Base-by-base conservation (phyloP, 805 yeast species). In the Yamadazyma olivae region DNA sequence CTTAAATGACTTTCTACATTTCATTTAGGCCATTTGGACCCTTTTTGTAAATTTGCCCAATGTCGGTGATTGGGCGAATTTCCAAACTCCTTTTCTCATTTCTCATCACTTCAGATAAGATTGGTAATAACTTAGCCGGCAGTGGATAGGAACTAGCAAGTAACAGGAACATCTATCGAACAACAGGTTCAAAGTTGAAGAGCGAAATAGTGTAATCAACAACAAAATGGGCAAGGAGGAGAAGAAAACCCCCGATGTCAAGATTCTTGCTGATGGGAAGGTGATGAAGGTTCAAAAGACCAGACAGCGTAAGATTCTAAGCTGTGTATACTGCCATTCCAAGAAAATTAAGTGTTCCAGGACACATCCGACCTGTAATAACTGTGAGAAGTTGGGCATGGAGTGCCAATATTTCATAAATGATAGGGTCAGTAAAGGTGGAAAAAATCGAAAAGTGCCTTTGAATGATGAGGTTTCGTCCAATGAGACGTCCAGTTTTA, bases 331-430 rank as follows among this genome's bases (percentile, higher is more conserved):
- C 30, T 78, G 84, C 48, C 81, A 78, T 48, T 67, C 74, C 27
- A 77, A 75, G 54, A 80, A 79, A 56, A 71, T 79, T 40, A 77
- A 76, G 45, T 81, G 86, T 53, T 74, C 77, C n/a, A 68, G 80
- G 40, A 69, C 64, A 27, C 70, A 67, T 27, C 86, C 85, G 1
- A 58, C 71, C 12, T 81, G 86, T 49, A 59, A 64, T 18, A 69
- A 70, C 43, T 81, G 87, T 56, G 57, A 61, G 13, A 73, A 67
- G 38, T 55, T 69, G 32, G 64, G 65, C 2, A 46, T 66, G 26
- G 70, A 63, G 23, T 79, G 85, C 54, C 67, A 68, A 43, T 77
- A 77, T 50, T 79, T 77, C 46, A 67, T 71, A 30, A 79, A 79
- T 46, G 81, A 78, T 41, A 49, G 83, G 30, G 74, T 77, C 22